These are phyloP conservation scores for Penicillium sp. DNA, from an alignment of 2,329 filamentous ascomycete species.

Conservation along the genomic window DNA sequence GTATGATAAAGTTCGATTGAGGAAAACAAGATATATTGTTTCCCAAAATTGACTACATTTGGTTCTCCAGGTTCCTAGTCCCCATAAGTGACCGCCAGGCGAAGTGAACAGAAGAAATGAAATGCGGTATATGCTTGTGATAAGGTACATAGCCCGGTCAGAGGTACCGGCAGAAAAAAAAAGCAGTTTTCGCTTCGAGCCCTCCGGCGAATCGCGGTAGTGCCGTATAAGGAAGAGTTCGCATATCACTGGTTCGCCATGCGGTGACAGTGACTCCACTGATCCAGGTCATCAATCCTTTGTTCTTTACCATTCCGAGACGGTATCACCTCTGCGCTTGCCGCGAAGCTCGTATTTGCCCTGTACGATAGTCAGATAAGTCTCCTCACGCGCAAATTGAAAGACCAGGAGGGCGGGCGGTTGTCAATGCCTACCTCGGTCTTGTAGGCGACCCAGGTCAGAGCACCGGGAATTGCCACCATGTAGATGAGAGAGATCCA, in stretches of 20 bases:
- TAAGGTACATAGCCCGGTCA: slow-evolving; percentile 28
- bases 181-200: slow-evolving; percentile 4
- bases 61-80: background rate
- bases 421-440: slow-evolving; percentile 71
- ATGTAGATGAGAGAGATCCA: slow-evolving; percentile 76
- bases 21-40: background rate
- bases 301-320: slow-evolving; percentile 66
- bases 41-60: background rate
- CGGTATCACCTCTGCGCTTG: slow-evolving; percentile 83
- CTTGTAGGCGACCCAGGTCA: slow-evolving; percentile 71
- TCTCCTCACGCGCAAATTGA: background rate
- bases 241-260: background rate
- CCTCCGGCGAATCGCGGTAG: background rate
- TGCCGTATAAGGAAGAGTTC: background rate
- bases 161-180: slow-evolving; percentile 10
- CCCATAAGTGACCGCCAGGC: background rate
- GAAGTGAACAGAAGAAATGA: slow-evolving; percentile 20
- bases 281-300: slow-evolving; percentile 1
- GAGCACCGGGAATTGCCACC: slow-evolving; percentile 65
- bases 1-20: slow-evolving; percentile 13
- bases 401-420: background rate
- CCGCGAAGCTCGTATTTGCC: slow-evolving; percentile 82
- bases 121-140: slow-evolving; percentile 35
- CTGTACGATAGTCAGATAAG: slow-evolving; percentile 48
- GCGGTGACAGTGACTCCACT: background rate